Conservation (phyloP, 2,329 filamentous ascomycete species). For the Trichoderma brevicompactum region DNA sequence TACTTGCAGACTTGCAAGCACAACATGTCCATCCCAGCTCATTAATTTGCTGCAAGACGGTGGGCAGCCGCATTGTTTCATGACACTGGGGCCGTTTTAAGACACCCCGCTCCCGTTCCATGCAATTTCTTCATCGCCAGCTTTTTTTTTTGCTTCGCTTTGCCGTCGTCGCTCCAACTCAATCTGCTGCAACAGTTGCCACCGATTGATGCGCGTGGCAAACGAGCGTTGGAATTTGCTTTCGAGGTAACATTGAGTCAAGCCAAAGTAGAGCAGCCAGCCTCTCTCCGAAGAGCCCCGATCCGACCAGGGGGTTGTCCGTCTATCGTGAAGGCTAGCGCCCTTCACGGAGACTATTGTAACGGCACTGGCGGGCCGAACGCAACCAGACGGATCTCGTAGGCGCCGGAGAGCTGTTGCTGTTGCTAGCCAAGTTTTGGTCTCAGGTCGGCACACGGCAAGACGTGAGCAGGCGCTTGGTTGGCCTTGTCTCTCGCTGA, state of each 20-base stretch:
- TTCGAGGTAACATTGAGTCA: too few relatives aligned
- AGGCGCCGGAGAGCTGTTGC: background rate
- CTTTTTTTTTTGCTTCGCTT: background rate
- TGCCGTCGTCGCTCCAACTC: background rate
- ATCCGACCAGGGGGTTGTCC: constrained; percentile 6
- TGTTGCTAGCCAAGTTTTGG: constrained; percentile 5
- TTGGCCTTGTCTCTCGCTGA: constrained; percentile 1
- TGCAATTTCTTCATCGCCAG: constrained; percentile 24
- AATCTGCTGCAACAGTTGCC: background rate
- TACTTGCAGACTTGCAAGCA: too few relatives aligned
- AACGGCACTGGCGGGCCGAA: constrained; percentile 22
- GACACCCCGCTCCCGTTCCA: constrained; percentile 26
- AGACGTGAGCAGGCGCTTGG: background rate
- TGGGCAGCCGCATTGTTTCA: constrained; percentile 24
- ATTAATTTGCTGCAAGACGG: constrained; percentile 26
- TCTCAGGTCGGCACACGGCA: constrained; percentile 14
- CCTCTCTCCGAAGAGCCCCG: background rate
- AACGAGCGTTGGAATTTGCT: background rate
- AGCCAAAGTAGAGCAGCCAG: too few relatives aligned
- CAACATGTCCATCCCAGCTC: background rate
- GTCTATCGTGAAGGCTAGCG: constrained; percentile 17
- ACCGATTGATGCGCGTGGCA: background rate
- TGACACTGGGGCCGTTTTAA: constrained; percentile 23
- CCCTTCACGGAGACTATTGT: constrained; percentile 3
- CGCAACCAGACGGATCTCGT: constrained; percentile 2